Conservation (phyloP, 805 yeast genomes). For the Lipomyces mesembrius region DNA sequence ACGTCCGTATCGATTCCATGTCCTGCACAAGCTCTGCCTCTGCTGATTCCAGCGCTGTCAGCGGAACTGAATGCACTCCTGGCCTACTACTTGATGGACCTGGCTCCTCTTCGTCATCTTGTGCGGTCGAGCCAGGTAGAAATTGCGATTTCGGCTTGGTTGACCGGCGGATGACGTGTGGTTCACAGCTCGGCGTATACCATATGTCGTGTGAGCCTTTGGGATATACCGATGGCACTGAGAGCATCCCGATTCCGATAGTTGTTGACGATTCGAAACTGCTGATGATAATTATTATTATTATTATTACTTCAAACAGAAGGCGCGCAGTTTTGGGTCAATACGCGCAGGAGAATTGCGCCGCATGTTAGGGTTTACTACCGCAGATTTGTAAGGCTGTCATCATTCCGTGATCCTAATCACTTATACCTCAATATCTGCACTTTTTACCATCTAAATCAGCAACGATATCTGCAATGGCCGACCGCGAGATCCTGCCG, state of each 20-base stretch:
- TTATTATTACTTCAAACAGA: neutral
- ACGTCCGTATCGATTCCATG: slow-evolving; percentile 46
- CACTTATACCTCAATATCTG: too few species aligned
- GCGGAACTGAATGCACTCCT: neutral
- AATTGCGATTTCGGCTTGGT: slow-evolving; percentile 16
- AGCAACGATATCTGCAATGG: slow-evolving; percentile 19
- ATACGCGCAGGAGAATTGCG: neutral
- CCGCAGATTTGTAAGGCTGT: too few species aligned
- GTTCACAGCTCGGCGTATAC: slow-evolving; percentile 13
- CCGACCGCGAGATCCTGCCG: slow-evolving; percentile 38
- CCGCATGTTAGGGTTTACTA: neutral
- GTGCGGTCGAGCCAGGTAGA: slow-evolving; percentile 21
- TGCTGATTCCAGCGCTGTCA: slow-evolving; percentile 18
- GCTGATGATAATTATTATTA: too few species aligned
- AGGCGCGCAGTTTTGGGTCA: too few species aligned
- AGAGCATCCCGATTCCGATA: slow-evolving; percentile 18
- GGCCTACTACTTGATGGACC: neutral
- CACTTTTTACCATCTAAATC: neutral
- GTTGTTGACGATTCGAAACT: too few species aligned
- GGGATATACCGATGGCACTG: slow-evolving; percentile 23
- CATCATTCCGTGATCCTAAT: too few species aligned
- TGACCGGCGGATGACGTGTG: slow-evolving; percentile 19
- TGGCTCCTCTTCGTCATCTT: slow-evolving; percentile 1
- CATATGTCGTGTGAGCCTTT: slow-evolving; percentile 21
- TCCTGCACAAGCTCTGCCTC: slow-evolving; percentile 22